Percentiles rank a stretch among this genome's conserved stretches.
phyloP scores from a whole-genome alignment of 352 stramenopile species.

The Phytophthora fragariae region DNA sequence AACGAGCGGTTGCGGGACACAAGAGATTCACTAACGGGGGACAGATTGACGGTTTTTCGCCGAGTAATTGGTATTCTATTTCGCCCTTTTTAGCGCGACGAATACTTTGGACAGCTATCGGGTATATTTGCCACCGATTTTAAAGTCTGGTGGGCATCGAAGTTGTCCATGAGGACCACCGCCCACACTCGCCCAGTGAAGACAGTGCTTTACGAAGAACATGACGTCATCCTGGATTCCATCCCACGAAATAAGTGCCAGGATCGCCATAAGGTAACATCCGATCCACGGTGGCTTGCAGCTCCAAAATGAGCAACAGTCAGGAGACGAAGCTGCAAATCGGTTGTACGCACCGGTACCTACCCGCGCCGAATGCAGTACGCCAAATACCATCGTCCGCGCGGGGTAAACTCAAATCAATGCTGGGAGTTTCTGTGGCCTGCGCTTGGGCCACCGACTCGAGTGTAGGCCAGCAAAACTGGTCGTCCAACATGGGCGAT shows the following conservation, averaged over 20 bases:
- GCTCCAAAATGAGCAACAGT: constrained; percentile 35
- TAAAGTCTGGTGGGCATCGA: no score
- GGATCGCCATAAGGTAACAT: constrained; percentile 14
- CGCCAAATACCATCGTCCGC: not conserved
- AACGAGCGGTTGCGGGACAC: no score
- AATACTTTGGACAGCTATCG: no score
- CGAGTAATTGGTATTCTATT: no score
- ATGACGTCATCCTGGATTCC: constrained; percentile 16
- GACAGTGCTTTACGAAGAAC: constrained; percentile 19
- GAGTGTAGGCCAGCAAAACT: not conserved
- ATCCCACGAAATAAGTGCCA: constrained; percentile 16
- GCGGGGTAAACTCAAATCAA: not conserved
- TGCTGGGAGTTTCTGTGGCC: not conserved
- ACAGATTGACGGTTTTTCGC: no score
- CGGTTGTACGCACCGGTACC: constrained; percentile 1
- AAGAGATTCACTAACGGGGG: no score
- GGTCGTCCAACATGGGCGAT: not conserved
- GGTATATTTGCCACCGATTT: no score
- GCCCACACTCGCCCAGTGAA: constrained; percentile 22
- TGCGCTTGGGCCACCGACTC: not conserved
- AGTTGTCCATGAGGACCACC: not conserved
- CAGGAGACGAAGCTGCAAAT: constrained; percentile 30
- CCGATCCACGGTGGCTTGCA: constrained; percentile 24
- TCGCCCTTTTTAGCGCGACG: no score
- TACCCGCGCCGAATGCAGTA: not conserved